Evolutionary conservation across 805 yeast genomes (phyloP), one percentile per base, ranked within the genome.

Genomic region (Candida pseudoglaebosa): DNA sequence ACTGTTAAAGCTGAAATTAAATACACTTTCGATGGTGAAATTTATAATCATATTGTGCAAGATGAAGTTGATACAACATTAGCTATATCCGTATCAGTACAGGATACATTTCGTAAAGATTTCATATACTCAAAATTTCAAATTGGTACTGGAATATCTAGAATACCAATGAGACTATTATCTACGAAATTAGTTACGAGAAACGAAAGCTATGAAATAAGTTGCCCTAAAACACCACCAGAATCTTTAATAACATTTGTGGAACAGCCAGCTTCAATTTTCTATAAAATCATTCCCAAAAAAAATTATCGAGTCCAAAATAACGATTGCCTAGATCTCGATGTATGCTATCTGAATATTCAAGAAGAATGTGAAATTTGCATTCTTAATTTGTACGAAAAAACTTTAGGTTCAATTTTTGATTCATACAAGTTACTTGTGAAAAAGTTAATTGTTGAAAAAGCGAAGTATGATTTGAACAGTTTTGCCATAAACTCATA

Each of bases 11-110:
- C 56, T 4, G 42, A 35, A 2, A 44, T 65, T 8, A 26, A 21
- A 2, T 66, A 61, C 37, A 33, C 42, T 8, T 39, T 43, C 4
- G 50, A 54, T 5, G 51, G 46, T 4, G 52, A 46, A 18, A 34
- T 15, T 4, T 56, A 48, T 45, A 39, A 49, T 36, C 54, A 59
- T 44, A 8, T 34, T 26, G 37, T 64, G 8, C 53, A 52, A 14
- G 51, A 60, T 4, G 63, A 61, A 28, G 52, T 83, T 4, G 81
- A 82, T 42, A 74, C 80, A 4, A 59, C 75, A 1, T 62, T 86
- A 28, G 67, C 75, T 4, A 62, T 85, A 5, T 81, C 88, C 0
- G 93, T 85, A 1, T 79, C 87, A 2, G 95, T 85, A 2, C 91
- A 84, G 50, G 95, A 87, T 54, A 78, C 81, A 8, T 85, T 84